Evolutionary conservation across 352 stramenopile genomes (phyloP).

Genomic region (Elongisporangium prolatum): DNA sequence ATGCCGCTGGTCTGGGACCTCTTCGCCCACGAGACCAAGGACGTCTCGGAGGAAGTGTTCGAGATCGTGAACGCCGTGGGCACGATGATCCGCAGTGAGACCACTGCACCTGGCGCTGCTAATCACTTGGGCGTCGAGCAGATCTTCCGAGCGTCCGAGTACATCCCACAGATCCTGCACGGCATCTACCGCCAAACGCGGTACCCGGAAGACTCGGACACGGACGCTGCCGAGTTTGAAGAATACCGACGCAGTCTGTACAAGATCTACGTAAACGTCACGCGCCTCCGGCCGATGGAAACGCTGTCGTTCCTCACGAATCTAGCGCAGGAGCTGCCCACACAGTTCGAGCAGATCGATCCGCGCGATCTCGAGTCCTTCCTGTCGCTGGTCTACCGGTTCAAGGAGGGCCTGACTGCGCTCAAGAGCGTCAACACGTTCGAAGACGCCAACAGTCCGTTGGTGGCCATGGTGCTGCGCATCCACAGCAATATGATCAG

Average conservation of each 20-base stretch:
- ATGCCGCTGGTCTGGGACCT: conserved; percentile 83
- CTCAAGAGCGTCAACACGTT: conserved; percentile 59
- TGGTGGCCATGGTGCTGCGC: conserved; percentile 63
- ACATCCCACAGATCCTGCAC: conserved; percentile 74
- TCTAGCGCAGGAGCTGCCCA: conserved; percentile 45
- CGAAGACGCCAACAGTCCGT: conserved; percentile 55
- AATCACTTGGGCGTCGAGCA: conserved; percentile 25
- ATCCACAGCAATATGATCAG: conserved; percentile 62
- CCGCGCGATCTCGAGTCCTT: conserved; percentile 73
- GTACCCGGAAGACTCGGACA: conserved; percentile 67
- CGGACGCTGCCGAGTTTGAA: conserved; percentile 81
- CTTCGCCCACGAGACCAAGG: conserved; percentile 77
- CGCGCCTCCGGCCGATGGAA: conserved; percentile 60
- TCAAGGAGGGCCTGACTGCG: conserved; percentile 74
- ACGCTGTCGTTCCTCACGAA: conserved; percentile 66
- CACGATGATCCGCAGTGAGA: conserved; percentile 61
- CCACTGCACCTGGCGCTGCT: conserved; percentile 12
- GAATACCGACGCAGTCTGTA: conserved; percentile 78
- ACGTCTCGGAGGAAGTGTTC: conserved; percentile 85
- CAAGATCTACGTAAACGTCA: conserved; percentile 88
- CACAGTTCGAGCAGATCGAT: conserved; percentile 49
- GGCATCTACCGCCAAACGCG: conserved; percentile 82
- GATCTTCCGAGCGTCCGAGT: conserved; percentile 69
- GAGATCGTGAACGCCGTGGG: conserved; percentile 80
- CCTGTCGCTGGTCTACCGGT: conserved; percentile 73